A percentile compares a stretch with the other conserved stretches of the same genome.
Conservation (phyloP, 176 grass and related monocot genomes). For the Phoenix dactylifera region DNA sequence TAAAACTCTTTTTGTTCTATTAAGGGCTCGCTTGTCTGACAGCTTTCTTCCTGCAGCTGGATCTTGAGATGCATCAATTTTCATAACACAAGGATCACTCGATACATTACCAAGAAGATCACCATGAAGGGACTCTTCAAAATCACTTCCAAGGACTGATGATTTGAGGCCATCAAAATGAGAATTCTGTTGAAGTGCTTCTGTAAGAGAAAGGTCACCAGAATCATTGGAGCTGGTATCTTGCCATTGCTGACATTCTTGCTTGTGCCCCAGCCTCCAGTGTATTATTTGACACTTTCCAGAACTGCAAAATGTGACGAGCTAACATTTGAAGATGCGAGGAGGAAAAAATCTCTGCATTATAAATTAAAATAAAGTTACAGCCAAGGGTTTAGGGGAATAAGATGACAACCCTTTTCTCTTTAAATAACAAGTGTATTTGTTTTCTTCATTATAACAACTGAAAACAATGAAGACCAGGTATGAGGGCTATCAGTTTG, state of each 20-base stretch:
- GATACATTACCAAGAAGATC: slow-evolving; percentile 45
- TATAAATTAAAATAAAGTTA: too few relatives aligned
- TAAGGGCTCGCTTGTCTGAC: slow-evolving; percentile 33
- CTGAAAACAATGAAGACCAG: too few relatives aligned
- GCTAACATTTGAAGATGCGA: too few relatives aligned
- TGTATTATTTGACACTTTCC: slow-evolving; percentile 98
- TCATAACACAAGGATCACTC: slow-evolving; percentile 35
- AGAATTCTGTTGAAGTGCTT: slow-evolving; percentile 47
- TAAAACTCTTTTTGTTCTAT: slow-evolving; percentile 37
- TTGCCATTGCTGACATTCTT: slow-evolving; percentile 71
- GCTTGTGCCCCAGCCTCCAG: slow-evolving; percentile 91
- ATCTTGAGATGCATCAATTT: slow-evolving; percentile 30
- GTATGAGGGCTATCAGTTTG: too few relatives aligned
- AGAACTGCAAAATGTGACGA: slow-evolving; percentile 41
- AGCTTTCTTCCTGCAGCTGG: slow-evolving; percentile 23
- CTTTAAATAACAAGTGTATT: too few relatives aligned
- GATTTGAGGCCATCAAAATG: slow-evolving; percentile 64
- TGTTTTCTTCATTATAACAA: too few relatives aligned
- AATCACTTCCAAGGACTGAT: slow-evolving; percentile 47
- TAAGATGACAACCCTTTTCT: too few relatives aligned
- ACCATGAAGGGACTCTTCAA: slow-evolving; percentile 32
- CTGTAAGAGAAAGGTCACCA: slow-evolving; percentile 27
- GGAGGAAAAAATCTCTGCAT: too few relatives aligned
- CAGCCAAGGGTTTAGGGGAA: too few relatives aligned
- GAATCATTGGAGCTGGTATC: slow-evolving; percentile 25